A percentile compares a stretch with the other conserved stretches of the same genome.
Conservation (phyloP, 108 stramenopile genomes). For the Nitzschia sp. region DNA sequence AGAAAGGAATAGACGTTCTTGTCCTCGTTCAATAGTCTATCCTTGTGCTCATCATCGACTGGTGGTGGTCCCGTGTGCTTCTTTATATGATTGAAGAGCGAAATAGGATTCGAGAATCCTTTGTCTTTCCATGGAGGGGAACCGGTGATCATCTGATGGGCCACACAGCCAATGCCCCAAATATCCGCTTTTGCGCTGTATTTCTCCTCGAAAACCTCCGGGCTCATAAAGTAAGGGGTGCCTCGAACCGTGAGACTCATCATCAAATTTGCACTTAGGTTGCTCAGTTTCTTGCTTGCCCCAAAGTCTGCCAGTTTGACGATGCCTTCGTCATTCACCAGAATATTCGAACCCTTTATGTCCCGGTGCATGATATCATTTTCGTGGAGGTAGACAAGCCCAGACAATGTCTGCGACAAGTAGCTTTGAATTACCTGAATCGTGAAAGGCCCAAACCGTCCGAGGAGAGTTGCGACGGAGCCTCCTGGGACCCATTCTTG, state of each 20-base stretch:
- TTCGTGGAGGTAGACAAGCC: slow-evolving; percentile 89
- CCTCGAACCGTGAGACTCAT: slow-evolving; percentile 86
- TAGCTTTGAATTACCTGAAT: slow-evolving; percentile 75
- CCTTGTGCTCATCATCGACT: slow-evolving; percentile 23
- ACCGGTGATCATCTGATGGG: slow-evolving; percentile 88
- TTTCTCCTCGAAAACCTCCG: slow-evolving; percentile 90
- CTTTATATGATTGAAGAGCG: slow-evolving; percentile 81
- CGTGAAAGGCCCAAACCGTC: slow-evolving; percentile 88
- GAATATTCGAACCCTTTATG: slow-evolving; percentile 94
- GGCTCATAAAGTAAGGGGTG: slow-evolving; percentile 95
- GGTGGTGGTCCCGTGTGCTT: slow-evolving; percentile 54
- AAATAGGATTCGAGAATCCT: slow-evolving; percentile 90
- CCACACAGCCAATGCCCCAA: slow-evolving; percentile 90
- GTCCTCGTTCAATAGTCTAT: slow-evolving; percentile 4
- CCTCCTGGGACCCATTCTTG: slow-evolving; percentile 99
- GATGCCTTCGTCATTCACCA: slow-evolving; percentile 89
- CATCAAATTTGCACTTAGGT: slow-evolving; percentile 51
- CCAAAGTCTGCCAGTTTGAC: slow-evolving; percentile 96
- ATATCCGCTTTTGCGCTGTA: slow-evolving; percentile 88
- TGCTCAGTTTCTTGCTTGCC: slow-evolving; percentile 67
- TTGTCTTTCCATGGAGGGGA: slow-evolving; percentile 89
- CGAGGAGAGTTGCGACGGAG: slow-evolving; percentile 73
- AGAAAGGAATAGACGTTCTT: slow-evolving; percentile 9
- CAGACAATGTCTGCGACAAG: slow-evolving; percentile 83
- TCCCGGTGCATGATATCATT: slow-evolving; percentile 93